Conservation (phyloP, 2,329 filamentous ascomycete genomes). For the Pleomassaria siparia region DNA sequence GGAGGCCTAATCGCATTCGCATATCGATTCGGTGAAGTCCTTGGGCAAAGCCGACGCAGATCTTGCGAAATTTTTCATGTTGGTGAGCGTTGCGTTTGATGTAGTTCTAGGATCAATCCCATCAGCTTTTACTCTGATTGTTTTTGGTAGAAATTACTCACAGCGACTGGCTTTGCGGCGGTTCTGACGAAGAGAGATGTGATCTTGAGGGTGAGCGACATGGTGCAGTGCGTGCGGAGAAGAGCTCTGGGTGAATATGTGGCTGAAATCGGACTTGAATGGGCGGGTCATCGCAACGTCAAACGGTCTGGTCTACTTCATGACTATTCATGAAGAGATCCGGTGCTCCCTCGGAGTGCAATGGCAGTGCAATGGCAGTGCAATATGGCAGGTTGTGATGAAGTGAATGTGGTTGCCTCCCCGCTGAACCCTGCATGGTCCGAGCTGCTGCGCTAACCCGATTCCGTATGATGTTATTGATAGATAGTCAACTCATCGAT, state of each 20-base stretch:
- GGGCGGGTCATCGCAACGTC: background rate
- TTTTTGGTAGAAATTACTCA: slow-evolving; percentile 41
- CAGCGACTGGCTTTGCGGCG: slow-evolving; percentile 68
- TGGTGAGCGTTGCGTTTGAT: slow-evolving; percentile 70
- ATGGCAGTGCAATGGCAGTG: no score
- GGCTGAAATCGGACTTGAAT: background rate
- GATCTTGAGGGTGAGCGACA: slow-evolving; percentile 69
- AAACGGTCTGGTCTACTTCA: background rate
- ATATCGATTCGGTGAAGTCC: slow-evolving; percentile 67
- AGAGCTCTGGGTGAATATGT: background rate
- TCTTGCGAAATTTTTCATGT: slow-evolving; percentile 64
- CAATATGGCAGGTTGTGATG: background rate
- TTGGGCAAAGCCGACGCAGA: slow-evolving; percentile 66
- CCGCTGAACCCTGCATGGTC: slow-evolving; percentile 3
- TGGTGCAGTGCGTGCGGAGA: slow-evolving; percentile 27
- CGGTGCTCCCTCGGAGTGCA: background rate
- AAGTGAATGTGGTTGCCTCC: slow-evolving; percentile 11
- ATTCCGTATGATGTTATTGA: background rate
- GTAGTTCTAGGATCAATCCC: slow-evolving; percentile 54
- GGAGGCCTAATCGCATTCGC: slow-evolving; percentile 65
- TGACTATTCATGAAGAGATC: background rate
- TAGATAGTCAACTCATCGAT: background rate
- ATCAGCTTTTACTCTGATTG: background rate
- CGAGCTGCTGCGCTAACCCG: background rate
- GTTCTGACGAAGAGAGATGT: slow-evolving; percentile 66